Conservation (phyloP, 2,329 filamentous ascomycete genomes). For the Calonectria multiphialidica region DNA sequence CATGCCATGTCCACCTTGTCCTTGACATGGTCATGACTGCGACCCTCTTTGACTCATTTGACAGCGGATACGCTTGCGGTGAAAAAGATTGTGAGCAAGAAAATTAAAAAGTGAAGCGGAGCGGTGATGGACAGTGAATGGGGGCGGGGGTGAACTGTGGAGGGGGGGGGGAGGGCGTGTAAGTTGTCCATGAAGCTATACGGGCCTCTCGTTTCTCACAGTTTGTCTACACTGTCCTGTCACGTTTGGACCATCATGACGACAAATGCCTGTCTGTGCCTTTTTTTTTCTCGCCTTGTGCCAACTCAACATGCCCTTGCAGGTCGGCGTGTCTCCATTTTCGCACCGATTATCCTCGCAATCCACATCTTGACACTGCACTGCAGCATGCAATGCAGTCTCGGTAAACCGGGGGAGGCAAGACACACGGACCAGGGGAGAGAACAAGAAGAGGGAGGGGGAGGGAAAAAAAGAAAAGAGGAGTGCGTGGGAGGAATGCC, state of each 20-base stretch:
- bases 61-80: not conserved
- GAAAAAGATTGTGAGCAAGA: constrained; percentile 2
- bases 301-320: constrained; percentile 13
- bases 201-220: constrained; percentile 12
- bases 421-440: not conserved
- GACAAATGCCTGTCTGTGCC: not conserved
- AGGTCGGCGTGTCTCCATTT: constrained; percentile 3
- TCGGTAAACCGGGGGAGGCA: constrained; percentile 3
- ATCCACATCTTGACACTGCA: constrained; percentile 1
- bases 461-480: too few species aligned
- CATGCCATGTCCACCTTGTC: not conserved
- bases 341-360: constrained; percentile 1
- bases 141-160: not conserved
- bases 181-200: not conserved
- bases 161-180: constrained; percentile 12
- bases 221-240: constrained; percentile 12
- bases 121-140: not conserved
- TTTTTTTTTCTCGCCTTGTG: not conserved
- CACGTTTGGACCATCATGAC: not conserved
- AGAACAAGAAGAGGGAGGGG: too few species aligned
- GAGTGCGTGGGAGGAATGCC: not conserved
- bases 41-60: constrained; percentile 15
- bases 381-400: constrained; percentile 3
- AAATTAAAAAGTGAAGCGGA: constrained; percentile 17
- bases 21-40: not conserved